Evolutionary conservation across 805 yeast genomes (phyloP), one percentile per base, ranked within the genome.

Genomic region (Lipomyces chichibuensis): DNA sequence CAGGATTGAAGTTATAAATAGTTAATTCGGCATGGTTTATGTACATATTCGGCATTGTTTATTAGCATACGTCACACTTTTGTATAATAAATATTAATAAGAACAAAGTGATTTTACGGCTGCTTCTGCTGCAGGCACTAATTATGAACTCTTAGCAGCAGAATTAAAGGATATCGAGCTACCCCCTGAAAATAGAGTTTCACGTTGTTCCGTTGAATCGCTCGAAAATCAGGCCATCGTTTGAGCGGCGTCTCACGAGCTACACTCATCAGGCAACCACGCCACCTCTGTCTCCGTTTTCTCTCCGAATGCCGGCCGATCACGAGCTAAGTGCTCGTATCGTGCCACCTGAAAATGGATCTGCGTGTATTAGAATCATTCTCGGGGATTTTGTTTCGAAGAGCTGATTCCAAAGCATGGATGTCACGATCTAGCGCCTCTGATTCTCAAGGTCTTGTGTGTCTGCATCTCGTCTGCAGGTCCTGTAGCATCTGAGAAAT

Each of bases 1-100:
- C 59, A 39, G 61, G 59, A 32, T 51, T 65, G 46, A 65, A 65
- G 64, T 25, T 65, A 60, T 65, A 52, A 39, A 35, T 20, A 17
- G 23, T 4, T 37, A 11, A 11, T 37, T 37, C 32, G 14, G 39
- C 39, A 37, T 37, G 39, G 14, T 14, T 37, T 37, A 37, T 8
- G 39, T 37, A 14, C 39, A 37, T 13, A n/a, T 37, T 37, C 13
- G 39, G 39, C 14, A 14, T 43, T 23, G 20, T 17, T 43, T 43
- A 17, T 43, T 43, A 43, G 49, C 49, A 43, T 43, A n/a, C 11
- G 8, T 43, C 20, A 17, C 20, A n/a, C 8, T 43, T 43, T 43
- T 43, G 23, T 43, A n/a, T 43, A 43, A 17, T 43, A 43, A n/a
- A 6, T 43, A n/a, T 43, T 43, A 17, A n/a, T 43, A 11, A 43